A percentile compares a stretch with the other conserved stretches of the same genome.
These are phyloP conservation scores for Podospora conica DNA, from an alignment of 495 filamentous ascomycete genomes.

Conservation along the genomic window DNA sequence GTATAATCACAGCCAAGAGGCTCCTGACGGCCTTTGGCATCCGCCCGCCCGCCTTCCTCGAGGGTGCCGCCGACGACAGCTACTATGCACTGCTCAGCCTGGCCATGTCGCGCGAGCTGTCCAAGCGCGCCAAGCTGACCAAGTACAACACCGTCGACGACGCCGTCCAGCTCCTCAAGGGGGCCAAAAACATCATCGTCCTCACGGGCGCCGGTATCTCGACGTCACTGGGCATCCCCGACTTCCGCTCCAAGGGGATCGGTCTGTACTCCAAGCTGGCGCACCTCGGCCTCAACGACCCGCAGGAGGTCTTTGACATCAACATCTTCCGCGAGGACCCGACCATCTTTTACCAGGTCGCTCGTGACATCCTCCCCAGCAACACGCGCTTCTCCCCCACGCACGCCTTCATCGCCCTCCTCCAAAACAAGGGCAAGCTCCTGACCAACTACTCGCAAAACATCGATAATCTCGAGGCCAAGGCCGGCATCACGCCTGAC, in stretches of 20 bases:
- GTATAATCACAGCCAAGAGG: slow-evolving; percentile 68
- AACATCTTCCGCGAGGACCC: slow-evolving; percentile 79
- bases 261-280: slow-evolving; percentile 82
- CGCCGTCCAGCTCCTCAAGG: slow-evolving; percentile 68
- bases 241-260: slow-evolving; percentile 78
- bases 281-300: slow-evolving; percentile 65
- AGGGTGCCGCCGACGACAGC: slow-evolving; percentile 64
- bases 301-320: slow-evolving; percentile 94
- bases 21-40: slow-evolving; percentile 91
- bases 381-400: slow-evolving; percentile 72
- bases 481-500: slow-evolving; percentile 73
- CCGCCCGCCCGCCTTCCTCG: slow-evolving; percentile 66
- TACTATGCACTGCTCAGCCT: slow-evolving; percentile 70
- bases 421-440: slow-evolving; percentile 84
- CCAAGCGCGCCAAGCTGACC: slow-evolving; percentile 69
- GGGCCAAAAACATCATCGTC: slow-evolving; percentile 79
- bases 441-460: slow-evolving; percentile 98
- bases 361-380: slow-evolving; percentile 81
- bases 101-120: slow-evolving; percentile 75
- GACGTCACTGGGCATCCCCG: slow-evolving; percentile 82
- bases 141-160: slow-evolving; percentile 85
- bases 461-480: slow-evolving; percentile 92
- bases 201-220: slow-evolving; percentile 93
- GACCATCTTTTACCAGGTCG: slow-evolving; percentile 84
- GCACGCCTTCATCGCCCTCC: slow-evolving; percentile 90